phyloP scores from a whole-genome alignment of 176 grass and related monocot genomes.

The Cymbopogon citratus region DNA sequence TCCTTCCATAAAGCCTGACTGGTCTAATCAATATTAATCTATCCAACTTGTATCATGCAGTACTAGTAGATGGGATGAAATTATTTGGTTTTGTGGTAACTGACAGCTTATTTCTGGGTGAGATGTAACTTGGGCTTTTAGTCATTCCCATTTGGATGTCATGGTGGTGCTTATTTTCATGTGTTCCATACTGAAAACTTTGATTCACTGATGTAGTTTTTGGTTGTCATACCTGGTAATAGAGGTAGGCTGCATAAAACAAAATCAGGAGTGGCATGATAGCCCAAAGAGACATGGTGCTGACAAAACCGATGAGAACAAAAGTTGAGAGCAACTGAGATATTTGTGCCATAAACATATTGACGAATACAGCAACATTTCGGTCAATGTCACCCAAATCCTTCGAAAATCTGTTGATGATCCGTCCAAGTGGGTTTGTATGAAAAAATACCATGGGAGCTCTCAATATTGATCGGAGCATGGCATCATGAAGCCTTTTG shows the following conservation, averaged over 20 bases:
- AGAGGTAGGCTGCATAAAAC: constrained; percentile 89
- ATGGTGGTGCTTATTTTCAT: not conserved
- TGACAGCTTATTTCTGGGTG: not conserved
- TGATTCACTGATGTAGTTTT: not conserved
- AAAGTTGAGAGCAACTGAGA: constrained; percentile 94
- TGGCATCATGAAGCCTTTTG: constrained; percentile 81
- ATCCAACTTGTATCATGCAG: not conserved
- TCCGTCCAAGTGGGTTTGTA: constrained; percentile 95
- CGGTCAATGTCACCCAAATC: constrained; percentile 93
- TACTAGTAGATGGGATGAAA: not conserved
- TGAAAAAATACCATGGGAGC: constrained; percentile 98
- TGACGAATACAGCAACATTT: constrained; percentile 77
- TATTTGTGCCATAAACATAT: constrained; percentile 94
- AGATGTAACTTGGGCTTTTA: not conserved
- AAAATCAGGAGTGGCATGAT: constrained; percentile 97
- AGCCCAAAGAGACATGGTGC: constrained; percentile 94
- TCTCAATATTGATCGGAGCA: constrained; percentile 96
- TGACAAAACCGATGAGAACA: constrained; percentile 92
- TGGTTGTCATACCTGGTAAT: constrained; percentile 80
- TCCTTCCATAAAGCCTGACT: not conserved
- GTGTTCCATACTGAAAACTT: not conserved
- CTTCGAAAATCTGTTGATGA: constrained; percentile 99
- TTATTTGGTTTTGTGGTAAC: not conserved
- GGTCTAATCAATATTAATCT: not conserved
- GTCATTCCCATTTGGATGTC: not conserved